Base-by-base conservation (phyloP, 2,329 filamentous ascomycete genomes). In the Clonostachys solani region DNA sequence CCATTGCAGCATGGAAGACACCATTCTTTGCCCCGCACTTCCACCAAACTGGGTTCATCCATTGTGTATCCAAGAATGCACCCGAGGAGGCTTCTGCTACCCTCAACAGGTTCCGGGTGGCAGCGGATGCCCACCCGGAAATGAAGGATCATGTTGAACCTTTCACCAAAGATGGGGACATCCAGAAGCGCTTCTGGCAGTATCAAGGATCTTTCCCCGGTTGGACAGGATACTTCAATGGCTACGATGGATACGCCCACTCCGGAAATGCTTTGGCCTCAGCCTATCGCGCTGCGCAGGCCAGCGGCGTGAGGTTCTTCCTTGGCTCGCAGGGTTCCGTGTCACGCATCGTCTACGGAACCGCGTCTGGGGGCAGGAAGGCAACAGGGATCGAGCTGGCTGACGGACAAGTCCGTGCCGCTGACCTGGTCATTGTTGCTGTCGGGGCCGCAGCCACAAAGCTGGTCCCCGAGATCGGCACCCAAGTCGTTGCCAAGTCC, bases 151-250 rank as follows among this genome's bases (percentile, higher is more conserved):
- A 29, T 29, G 23, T 29, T 29, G 23, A 29, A 29, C 23, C 23
- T 29, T 29, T 67, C 45, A 64, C 69, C 1, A 62, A 61, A 0
- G 72, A 73, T 49, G 63, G 75, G 5, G 54, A 62, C 4, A 54
- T 77, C 15, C 52, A 60, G 2, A 55, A 58, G 4, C 50, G 57
- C 0, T 56, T 65, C 63, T 36, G 75, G 69, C 23, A 29, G 23
- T 29, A 29, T 65, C 73, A 74, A 53, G 78, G 77, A 0, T 64
- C 69, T 0, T 56, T 80, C 53, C 35, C 23, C 18, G 74, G 73
- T 2, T 84, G 78, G 74, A 70, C 66, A 29, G 81, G 81, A 7
- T 85, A 84, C 56, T 66, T 79, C 38, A 84, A 84, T 54, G 66
- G 64, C 5, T 70, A 75, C 7, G 78, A 74, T 12, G 78, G 80